phyloP scores from a whole-genome alignment of 768 basidiomycete genomes.

The Leucogyrophana mollusca region DNA sequence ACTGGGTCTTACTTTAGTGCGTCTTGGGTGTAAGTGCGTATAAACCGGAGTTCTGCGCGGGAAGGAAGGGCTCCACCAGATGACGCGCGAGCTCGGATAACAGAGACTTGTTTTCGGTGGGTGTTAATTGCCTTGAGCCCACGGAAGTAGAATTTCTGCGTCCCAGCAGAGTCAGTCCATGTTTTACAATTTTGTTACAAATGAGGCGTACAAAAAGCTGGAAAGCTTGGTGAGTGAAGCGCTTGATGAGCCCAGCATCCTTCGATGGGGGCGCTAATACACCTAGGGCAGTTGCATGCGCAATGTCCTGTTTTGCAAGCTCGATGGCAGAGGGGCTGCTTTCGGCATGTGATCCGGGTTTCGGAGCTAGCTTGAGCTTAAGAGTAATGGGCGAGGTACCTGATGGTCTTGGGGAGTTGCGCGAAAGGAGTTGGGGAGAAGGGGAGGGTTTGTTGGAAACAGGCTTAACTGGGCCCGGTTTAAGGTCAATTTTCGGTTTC shows the following conservation, averaged over 20 bases:
- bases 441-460: slow-evolving; percentile 24
- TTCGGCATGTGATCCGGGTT: slow-evolving; percentile 11
- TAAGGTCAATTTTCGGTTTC: slow-evolving; percentile 54
- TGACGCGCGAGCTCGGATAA: slow-evolving; percentile 54
- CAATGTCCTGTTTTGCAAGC: slow-evolving; percentile 58
- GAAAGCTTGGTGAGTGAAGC: slow-evolving; percentile 47
- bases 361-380: slow-evolving; percentile 16
- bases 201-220: slow-evolving; percentile 41
- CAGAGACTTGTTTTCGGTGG: slow-evolving; percentile 52
- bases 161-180: slow-evolving; percentile 1
- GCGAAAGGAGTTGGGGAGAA: slow-evolving; percentile 21
- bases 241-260: slow-evolving; percentile 55
- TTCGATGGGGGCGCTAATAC: slow-evolving; percentile 65
- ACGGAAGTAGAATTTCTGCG: slow-evolving; percentile 80
- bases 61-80: slow-evolving; percentile 63
- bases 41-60: slow-evolving; percentile 67
- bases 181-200: neutral
- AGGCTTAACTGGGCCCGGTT: slow-evolving; percentile 61
- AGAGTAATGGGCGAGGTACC: slow-evolving; percentile 20
- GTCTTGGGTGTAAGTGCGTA: slow-evolving; percentile 65
- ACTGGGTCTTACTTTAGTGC: slow-evolving; percentile 56
- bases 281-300: slow-evolving; percentile 65
- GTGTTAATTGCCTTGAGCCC: slow-evolving; percentile 72
- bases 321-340: slow-evolving; percentile 38
- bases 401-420: slow-evolving; percentile 9